Conservation (phyloP, 306 rosid species). For the Vigna reflexopilosa region DNA sequence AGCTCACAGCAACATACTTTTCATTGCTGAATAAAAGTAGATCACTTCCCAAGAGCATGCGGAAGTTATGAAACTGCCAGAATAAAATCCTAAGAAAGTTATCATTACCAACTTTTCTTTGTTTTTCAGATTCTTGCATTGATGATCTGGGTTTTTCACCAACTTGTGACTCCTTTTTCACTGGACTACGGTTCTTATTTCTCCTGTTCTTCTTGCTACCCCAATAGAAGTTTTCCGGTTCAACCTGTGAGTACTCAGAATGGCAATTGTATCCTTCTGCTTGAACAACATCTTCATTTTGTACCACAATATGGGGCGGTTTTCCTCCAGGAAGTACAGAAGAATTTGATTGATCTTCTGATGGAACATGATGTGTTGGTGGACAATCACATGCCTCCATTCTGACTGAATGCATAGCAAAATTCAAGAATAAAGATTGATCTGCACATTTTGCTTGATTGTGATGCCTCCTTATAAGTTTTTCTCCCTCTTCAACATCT, state of each 20-base stretch:
- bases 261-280: conserved; percentile 60
- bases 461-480: conserved; percentile 80
- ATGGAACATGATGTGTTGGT: conserved; percentile 68
- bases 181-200: conserved; percentile 60
- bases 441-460: conserved; percentile 87
- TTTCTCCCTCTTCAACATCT: conserved; percentile 94
- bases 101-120: conserved; percentile 74
- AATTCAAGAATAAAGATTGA: conserved; percentile 86
- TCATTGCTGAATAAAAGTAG: conserved; percentile 92
- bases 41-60: conserved; percentile 97
- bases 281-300: conserved; percentile 58
- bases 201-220: conserved; percentile 70
- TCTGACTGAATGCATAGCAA: conserved; percentile 98
- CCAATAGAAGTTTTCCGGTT: conserved; percentile 65
- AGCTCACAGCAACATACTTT: conserved; percentile 93
- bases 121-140: conserved; percentile 84
- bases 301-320: conserved; percentile 65
- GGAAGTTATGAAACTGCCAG: conserved; percentile 98
- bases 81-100: conserved; percentile 81
- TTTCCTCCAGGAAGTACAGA: conserved; percentile 79
- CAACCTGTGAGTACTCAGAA: conserved; percentile 67
- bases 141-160: conserved; percentile 78
- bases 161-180: conserved; percentile 76
- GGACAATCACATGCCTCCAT: conserved; percentile 99
- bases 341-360: conserved; percentile 66